Base-by-base conservation (phyloP, 768 basidiomycete species). In the Lenzites betulinus region DNA sequence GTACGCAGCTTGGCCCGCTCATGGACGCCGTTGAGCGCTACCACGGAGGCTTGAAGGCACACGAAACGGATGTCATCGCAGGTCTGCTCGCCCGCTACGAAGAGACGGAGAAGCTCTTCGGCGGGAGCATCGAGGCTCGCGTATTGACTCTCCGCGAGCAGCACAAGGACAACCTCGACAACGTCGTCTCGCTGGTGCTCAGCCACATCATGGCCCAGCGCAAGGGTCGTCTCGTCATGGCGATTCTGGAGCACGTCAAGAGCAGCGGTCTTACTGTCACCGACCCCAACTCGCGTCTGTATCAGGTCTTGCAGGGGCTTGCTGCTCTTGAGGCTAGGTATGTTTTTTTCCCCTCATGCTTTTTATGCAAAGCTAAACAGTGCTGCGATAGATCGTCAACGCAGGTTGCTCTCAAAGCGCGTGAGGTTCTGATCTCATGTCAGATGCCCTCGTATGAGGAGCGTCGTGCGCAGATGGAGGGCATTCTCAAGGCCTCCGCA, bases 401-500 rank as follows among this genome's bases (percentile, higher is more conserved):
- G 30, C 81, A 88, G 56, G 95, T 98, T 36, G 84, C 95, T 2
- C 76, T 99, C 64, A 98, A 96, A 75, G 97, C 97, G 42, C 91
- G 97, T 47, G 97, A 99, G 78, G 97, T 97, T 7, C 83, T 98
- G 48, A 98, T 99, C 69, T 82, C 93, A 33, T 93, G 92, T 48
- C 93, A 96, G 73, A 90, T 99, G 85, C 97, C 97, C 6, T 96
- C 95, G 15, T 96, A 93, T 71, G 95, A 98, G 69, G 97, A 98
- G 73, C 90, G 97, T 59, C 79, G 88, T 42, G 78, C 85, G 26
- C 97, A 99, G 74, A 96, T 99, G 92, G 95, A 97, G 77, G 81
- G 87, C 26, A 89, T 99, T 54, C 82, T 99, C 49, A 93, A 90
- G 75, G 83, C 88, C 26, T 91, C 97, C 0, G 91, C 97, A 52